Evolutionary conservation across 2,329 filamentous ascomycete genomes (phyloP).

Genomic region (Hortaea sp.): DNA sequence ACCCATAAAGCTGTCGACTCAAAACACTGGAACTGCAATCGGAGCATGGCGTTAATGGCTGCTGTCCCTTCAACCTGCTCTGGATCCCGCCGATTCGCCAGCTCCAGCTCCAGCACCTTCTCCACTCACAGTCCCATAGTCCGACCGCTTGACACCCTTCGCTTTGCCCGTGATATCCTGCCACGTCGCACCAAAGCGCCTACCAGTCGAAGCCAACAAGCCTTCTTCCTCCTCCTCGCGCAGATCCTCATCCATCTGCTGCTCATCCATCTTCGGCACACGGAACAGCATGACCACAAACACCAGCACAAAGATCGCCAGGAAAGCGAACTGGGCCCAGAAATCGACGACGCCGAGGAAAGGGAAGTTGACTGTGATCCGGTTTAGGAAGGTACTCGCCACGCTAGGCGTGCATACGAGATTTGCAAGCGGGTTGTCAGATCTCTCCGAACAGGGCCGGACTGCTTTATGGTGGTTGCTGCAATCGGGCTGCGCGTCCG

Average conservation of each 20-base stretch:
- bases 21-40: not conserved
- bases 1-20: too few species aligned
- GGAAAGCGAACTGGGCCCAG: slow-evolving; percentile 90
- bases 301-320: slow-evolving; percentile 69
- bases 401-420: slow-evolving; percentile 84
- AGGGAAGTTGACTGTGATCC: slow-evolving; percentile 85
- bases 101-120: slow-evolving; percentile 9
- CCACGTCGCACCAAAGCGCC: slow-evolving; percentile 79
- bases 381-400: slow-evolving; percentile 85
- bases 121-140: slow-evolving; percentile 17
- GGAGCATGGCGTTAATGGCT: not conserved
- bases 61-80: not conserved
- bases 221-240: slow-evolving; percentile 92
- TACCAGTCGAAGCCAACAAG: slow-evolving; percentile 69
- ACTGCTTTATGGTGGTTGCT: slow-evolving; percentile 59
- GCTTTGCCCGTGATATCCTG: slow-evolving; percentile 65
- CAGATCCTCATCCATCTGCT: slow-evolving; percentile 75
- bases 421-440: slow-evolving; percentile 58
- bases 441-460: slow-evolving; percentile 69
- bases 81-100: not conserved
- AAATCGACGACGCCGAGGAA: slow-evolving; percentile 90
- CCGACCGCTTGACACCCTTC: slow-evolving; percentile 24
- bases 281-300: slow-evolving; percentile 71
- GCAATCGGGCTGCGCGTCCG: slow-evolving; percentile 66
- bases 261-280: slow-evolving; percentile 65